Conservation (phyloP, 192 early-diverging fungal genomes). For the Haplosporangium gracile region DNA sequence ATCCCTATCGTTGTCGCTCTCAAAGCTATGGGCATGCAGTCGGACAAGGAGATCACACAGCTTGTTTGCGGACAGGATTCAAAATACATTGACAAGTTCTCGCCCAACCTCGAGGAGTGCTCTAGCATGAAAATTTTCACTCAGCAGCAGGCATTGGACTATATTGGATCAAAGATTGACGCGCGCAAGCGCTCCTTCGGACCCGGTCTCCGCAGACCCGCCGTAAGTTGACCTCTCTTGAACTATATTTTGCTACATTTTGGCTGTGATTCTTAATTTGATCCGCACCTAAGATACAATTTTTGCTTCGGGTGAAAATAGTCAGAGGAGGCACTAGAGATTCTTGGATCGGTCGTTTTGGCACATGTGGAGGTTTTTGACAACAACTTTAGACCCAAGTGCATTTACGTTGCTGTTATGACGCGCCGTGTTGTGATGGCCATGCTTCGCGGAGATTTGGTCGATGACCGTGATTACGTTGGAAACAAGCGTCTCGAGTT, state of each 20-base stretch:
- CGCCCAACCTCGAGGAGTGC: constrained; percentile 90
- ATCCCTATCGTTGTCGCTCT: constrained; percentile 89
- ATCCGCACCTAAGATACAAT: not conserved
- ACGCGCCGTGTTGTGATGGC: constrained; percentile 91
- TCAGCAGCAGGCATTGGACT: constrained; percentile 93
- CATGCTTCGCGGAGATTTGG: constrained; percentile 80
- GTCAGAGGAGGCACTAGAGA: constrained; percentile 89
- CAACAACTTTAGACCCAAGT: constrained; percentile 91
- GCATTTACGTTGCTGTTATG: constrained; percentile 95
- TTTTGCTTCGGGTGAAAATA: constrained; percentile 12
- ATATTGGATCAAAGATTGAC: constrained; percentile 85
- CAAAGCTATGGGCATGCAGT: constrained; percentile 95
- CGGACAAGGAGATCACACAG: constrained; percentile 95
- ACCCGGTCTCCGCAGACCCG: constrained; percentile 62
- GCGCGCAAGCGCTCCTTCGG: constrained; percentile 65
- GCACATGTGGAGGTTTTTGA: constrained; percentile 93
- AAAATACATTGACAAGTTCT: constrained; percentile 84
- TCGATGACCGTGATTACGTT: constrained; percentile 98
- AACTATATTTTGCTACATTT: not conserved
- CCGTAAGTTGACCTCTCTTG: constrained; percentile 44
- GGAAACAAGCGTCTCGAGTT: constrained; percentile 99
- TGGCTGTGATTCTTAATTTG: too few relatives aligned
- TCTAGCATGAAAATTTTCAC: constrained; percentile 83
- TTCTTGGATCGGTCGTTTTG: constrained; percentile 87
- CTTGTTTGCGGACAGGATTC: constrained; percentile 91